Conservation (phyloP, 441 rosid genomes). For the Erodium moschatum region DNA sequence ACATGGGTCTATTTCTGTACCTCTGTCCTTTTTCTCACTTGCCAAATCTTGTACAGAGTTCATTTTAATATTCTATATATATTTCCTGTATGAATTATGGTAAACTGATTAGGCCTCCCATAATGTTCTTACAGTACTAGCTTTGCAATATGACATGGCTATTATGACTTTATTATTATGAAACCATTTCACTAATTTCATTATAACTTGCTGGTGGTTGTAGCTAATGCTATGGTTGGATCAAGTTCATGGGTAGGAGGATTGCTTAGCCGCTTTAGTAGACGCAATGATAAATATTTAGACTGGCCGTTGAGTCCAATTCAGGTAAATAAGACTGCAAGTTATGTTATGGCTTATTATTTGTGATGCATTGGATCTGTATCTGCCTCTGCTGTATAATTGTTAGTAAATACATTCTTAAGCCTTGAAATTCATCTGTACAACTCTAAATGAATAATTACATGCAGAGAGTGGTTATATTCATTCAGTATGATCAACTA, state of each 20-base stretch:
- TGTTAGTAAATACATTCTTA: neutral
- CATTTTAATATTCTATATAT: neutral
- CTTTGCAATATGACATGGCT: neutral
- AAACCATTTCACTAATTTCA: slow-evolving; percentile 17
- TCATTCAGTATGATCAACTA: too few species aligned
- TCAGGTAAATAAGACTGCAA: slow-evolving; percentile 40
- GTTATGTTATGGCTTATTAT: neutral
- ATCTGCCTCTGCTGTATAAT: neutral
- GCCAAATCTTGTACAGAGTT: neutral
- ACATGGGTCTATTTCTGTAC: neutral
- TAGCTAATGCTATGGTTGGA: slow-evolving; percentile 91
- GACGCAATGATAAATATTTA: slow-evolving; percentile 44
- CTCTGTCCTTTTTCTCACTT: neutral
- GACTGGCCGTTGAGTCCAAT: slow-evolving; percentile 51
- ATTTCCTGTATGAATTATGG: neutral
- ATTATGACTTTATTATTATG: neutral
- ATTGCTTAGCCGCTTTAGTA: slow-evolving; percentile 56
- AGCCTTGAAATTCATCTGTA: neutral
- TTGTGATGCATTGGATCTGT: neutral
- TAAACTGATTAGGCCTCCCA: neutral
- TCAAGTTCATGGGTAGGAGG: slow-evolving; percentile 88
- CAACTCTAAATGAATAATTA: neutral
- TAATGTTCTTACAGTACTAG: neutral
- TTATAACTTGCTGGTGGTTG: slow-evolving; percentile 34
- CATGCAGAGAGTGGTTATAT: too few species aligned